Conservation (phyloP, 2,329 filamentous ascomycete genomes). For the Penicillium sp. region DNA sequence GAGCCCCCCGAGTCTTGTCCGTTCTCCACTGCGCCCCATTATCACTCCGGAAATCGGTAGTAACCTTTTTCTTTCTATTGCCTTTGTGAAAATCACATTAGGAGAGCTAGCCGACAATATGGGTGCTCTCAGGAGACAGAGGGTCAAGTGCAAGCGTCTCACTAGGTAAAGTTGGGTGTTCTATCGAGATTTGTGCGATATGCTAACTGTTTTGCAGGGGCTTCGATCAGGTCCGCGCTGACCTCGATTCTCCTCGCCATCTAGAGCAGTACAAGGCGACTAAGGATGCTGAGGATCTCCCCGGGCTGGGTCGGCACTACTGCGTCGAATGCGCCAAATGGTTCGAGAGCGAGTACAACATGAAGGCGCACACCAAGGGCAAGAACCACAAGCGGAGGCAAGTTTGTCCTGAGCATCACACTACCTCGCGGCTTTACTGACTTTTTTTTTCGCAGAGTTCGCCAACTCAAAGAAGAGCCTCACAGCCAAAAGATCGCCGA, state of each 20-base stretch:
- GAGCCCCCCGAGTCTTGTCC: conserved; percentile 17
- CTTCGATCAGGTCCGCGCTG: conserved; percentile 84
- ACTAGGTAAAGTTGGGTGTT: conserved; percentile 52
- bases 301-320: conserved; percentile 78
- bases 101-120: conserved; percentile 45
- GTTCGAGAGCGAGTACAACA: conserved; percentile 79
- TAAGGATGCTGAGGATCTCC: conserved; percentile 80
- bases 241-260: conserved; percentile 73
- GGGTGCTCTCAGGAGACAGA: conserved; percentile 55
- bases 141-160: conserved; percentile 69
- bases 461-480: conserved; percentile 75
- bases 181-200: neutral
- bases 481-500: conserved; percentile 84
- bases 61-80: conserved; percentile 22
- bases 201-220: conserved; percentile 56
- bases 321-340: conserved; percentile 93
- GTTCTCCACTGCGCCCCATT: conserved; percentile 24
- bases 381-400: conserved; percentile 93
- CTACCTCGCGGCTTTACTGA: conserved; percentile 7
- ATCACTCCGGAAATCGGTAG: conserved; percentile 38
- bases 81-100: conserved; percentile 12
- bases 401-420: conserved; percentile 13
- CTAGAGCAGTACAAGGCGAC: conserved; percentile 71
- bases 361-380: conserved; percentile 70
- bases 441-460: conserved; percentile 54